Evolutionary conservation across 768 basidiomycete genomes (phyloP).

Genomic region (Phanerochaete sordida): DNA sequence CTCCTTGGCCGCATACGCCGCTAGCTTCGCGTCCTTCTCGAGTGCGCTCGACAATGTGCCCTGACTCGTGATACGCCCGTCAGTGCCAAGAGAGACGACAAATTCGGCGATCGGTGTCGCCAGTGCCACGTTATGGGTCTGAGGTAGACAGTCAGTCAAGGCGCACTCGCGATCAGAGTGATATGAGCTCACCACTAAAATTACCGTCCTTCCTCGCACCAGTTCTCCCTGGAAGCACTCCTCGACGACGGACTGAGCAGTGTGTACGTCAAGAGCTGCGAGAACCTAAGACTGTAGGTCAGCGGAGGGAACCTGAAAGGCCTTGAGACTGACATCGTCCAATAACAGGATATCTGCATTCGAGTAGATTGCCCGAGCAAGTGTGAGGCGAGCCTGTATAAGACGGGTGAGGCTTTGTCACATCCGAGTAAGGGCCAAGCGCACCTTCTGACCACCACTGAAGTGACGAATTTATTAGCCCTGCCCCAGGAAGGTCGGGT

Average conservation of each 20-base stretch:
- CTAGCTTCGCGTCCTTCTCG: conserved; percentile 34
- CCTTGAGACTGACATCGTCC: conserved; percentile 52
- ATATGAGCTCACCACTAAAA: conserved; percentile 39
- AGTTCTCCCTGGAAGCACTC: conserved; percentile 44
- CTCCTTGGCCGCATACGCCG: conserved; percentile 21
- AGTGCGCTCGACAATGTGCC: conserved; percentile 47
- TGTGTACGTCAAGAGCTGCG: conserved; percentile 48
- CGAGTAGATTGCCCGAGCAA: conserved; percentile 59
- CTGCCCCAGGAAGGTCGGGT: background rate
- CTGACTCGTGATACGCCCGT: conserved; percentile 47
- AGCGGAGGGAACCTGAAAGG: too few relatives aligned
- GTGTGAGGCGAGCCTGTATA: conserved; percentile 47
- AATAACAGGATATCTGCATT: conserved; percentile 58
- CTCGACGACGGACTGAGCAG: conserved; percentile 45
- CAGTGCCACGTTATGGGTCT: conserved; percentile 52
- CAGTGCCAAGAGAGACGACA: conserved; percentile 48
- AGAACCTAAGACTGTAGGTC: too few relatives aligned
- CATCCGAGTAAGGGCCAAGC: too few relatives aligned
- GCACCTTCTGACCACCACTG: background rate
- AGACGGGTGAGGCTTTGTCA: too few relatives aligned
- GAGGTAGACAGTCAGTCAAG: background rate
- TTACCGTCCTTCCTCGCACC: conserved; percentile 41
- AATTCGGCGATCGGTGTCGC: conserved; percentile 48
- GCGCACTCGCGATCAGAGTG: background rate
- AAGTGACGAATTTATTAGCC: background rate